Conservation (phyloP, 331 rosid species). For the Stylosanthes scabra region DNA sequence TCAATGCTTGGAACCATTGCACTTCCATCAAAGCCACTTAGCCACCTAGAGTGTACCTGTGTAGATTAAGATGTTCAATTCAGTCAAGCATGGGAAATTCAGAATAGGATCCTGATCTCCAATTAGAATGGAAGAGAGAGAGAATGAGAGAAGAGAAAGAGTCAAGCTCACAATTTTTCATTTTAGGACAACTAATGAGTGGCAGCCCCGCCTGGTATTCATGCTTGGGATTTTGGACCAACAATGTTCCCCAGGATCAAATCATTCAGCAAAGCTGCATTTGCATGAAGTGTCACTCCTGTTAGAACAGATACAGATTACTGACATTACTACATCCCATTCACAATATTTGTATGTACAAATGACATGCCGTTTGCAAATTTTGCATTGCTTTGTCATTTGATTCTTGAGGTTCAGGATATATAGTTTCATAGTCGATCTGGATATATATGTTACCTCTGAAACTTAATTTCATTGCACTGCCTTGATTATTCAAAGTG, state of each 20-base stretch:
- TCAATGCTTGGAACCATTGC: conserved; percentile 72
- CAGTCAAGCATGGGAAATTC: background rate
- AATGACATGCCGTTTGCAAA: too few species aligned
- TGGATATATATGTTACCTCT: too few species aligned
- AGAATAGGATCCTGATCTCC: background rate
- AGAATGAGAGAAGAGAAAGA: too few species aligned
- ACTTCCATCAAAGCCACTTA: conserved; percentile 65
- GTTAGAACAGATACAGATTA: conserved; percentile 14
- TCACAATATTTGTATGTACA: too few species aligned
- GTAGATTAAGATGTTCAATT: conserved; percentile 18
- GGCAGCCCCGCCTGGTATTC: conserved; percentile 55
- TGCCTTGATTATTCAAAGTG: too few species aligned
- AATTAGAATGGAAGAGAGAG: too few species aligned
- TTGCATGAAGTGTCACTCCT: conserved; percentile 34
- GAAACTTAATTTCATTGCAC: too few species aligned
- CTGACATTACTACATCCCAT: too few species aligned
- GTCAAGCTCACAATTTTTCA: conserved; percentile 43
- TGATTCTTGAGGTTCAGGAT: too few species aligned
- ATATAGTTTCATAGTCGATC: too few species aligned
- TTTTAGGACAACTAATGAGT: conserved; percentile 46
- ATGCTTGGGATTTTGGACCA: conserved; percentile 67
- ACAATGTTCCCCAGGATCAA: conserved; percentile 84
- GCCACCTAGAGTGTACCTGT: conserved; percentile 81
- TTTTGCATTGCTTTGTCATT: too few species aligned
- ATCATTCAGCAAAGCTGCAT: conserved; percentile 80